Conservation (phyloP, 2,329 filamentous ascomycete genomes). For the Colletotrichum sp. region DNA sequence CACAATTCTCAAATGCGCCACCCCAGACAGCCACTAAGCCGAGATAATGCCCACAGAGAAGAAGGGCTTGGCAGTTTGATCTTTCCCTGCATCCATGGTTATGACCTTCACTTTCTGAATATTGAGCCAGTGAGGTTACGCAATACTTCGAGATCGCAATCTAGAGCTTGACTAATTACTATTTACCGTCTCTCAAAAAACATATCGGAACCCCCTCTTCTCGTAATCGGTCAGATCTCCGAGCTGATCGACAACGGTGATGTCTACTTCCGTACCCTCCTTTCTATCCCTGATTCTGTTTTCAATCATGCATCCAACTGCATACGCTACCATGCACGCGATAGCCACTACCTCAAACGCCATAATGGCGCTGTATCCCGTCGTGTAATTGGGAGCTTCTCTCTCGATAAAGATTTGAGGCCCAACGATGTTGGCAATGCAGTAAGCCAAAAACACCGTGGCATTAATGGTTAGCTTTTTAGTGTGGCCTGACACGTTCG, state of each 20-base stretch:
- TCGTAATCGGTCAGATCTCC: not conserved
- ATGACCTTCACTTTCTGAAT: not conserved
- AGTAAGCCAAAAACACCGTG: not conserved
- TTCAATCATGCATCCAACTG: not conserved
- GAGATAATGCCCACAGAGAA: not conserved
- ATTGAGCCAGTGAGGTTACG: not conserved
- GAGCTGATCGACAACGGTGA: not conserved
- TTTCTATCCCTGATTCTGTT: not conserved
- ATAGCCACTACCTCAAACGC: not conserved
- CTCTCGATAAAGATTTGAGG: not conserved
- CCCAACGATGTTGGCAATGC: not conserved
- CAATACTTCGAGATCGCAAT: not conserved
- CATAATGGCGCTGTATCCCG: not conserved
- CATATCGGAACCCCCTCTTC: not conserved
- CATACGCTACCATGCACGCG: not conserved
- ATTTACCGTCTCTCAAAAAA: not conserved
- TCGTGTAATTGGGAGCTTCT: not conserved
- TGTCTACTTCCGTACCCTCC: not conserved
- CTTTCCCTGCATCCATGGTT: not conserved
- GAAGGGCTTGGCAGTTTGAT: not conserved
- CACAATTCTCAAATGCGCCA: not conserved
- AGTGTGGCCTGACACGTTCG: not conserved
- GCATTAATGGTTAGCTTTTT: not conserved
- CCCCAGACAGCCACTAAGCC: not conserved
- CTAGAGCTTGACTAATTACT: too few species aligned